Base-by-base conservation (phyloP, 495 filamentous ascomycete genomes). In the Beverwykella pulmonaria region DNA sequence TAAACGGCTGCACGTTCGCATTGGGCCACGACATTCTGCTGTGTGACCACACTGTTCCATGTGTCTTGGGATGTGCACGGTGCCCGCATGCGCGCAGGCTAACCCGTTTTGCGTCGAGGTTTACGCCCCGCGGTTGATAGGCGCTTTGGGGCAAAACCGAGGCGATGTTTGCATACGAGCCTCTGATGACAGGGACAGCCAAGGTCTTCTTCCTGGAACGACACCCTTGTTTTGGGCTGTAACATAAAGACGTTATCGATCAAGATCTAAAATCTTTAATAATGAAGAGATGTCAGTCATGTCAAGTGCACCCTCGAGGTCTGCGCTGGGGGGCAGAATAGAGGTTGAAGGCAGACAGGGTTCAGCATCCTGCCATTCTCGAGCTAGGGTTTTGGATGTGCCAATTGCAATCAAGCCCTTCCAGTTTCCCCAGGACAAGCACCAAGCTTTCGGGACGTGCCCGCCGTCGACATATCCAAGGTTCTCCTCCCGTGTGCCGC, bases 51-150 rank as follows among this genome's bases (percentile, higher is more conserved):
- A n/a, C 17, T 14, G 39, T 2, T 44, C n/a, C 39, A n/a, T n/a
- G 17, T 12, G 5, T 44, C 15, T 14, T 44, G 39, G 2, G 39
- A 4, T 44, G 39, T 44, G 39, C 15, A 4, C 39, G 9, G 8
- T 4, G 30, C 8, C 39, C 17, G 39, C 17, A 15, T 9, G 8
- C 17, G 6, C 17, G 39, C 39, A 44, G 39, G 39, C 39, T 44
- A 7, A 4, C 39, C 39, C 39, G 6, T 14, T 44, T 14, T n/a
- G 2, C 2, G 17, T 3, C 6, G 8, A 44, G 9, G 17, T 14
- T 58, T 46, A 55, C 53, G 53, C 53, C 53, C 53, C 53, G 53
- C 10, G n/a, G 8, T 29, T 53, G 53, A 55, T 55, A 55, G 53
- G 53, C 53, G 53, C 19, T 52, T n/a, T 25, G 39, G 2, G 5